Evolutionary conservation across 192 early-diverging fungal species (phyloP), one percentile per base, ranked within the genome.

Genomic region (Linnemannia elongata): DNA sequence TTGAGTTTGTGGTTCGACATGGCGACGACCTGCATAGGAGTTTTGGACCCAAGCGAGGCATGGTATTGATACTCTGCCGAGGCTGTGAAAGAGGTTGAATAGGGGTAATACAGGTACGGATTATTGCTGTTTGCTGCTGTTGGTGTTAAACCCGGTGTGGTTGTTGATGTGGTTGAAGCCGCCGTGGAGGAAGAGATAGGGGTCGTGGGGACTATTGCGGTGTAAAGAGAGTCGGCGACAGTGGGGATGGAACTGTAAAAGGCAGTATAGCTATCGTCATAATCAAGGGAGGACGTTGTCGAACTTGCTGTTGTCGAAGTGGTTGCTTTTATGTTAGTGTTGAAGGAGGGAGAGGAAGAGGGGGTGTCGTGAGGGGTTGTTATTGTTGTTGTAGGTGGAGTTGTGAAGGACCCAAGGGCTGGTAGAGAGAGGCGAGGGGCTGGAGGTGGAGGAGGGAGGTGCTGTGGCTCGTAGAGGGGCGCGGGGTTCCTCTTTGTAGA

Each of bases 1-100:
- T 84, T 84, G 35, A 84, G 73, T 44, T 84, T 84, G 57, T 55
- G 33, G 73, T 84, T 84, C 27, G 82, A 84, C 36, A 84, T 68
- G 35, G 42, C 72, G 44, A 84, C 72, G 17, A 84, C 71, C n/a
- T 84, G 63, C 24, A 75, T 54, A 5, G 77, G 77, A 2, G 72
- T 72, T 6, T 47, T 66, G 3, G 63, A 42, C 18, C 74, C 49
- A 30, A 82, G 80, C 10, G 73, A 75, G 38, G 80, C 57, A 72
- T 69, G 75, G 49, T 63, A 82, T 20, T 60, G 20, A 22, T 57
- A 75, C 8, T 69, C 17, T 18, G 54, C 35, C 12, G 39, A 42
- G 10, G 27, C 38, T 45, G 38, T n/a, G 17, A 27, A 45, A 15
- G 55, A 35, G 24, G 76, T 57, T 1, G 76, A 36, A 55, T 77